Evolutionary conservation across 805 yeast genomes (phyloP), one percentile per base, ranked within the genome.

Genomic region (Nakazawaea laoshanensis): DNA sequence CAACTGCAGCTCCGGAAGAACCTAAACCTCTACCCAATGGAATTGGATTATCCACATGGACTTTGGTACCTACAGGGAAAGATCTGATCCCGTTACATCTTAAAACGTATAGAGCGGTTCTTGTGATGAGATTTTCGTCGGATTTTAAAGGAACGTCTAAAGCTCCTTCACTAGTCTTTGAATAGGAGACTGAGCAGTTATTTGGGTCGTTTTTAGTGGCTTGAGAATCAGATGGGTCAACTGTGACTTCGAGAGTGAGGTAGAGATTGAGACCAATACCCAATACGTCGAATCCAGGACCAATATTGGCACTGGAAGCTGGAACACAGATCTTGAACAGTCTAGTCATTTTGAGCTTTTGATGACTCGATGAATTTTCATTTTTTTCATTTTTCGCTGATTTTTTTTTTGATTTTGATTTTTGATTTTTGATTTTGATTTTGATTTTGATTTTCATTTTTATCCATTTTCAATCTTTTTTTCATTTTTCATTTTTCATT

Each of bases 21-120:
- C 98, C 98, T 38, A 92, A 67, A 7, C 98, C 98, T 53, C 98
- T 77, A 19, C 98, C 97, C 43, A 92, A 64, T 3, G 98, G 98
- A 41, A 92, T 88, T 21, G 96, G 96, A 57, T 92, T 92, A 41
- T 61, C 65, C 36, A 92, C 92, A 40, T 74, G 82, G 23, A 92
- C 67, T 31, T 61, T 70, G 5, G 97, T 88, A 25, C 95, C 95
- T 9, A 61, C 53, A 29, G 97, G 97, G 62, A 92, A 92, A 23
- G 68, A 54, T 35, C 76, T 61, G 29, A 86, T 62, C 10, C 75
- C 78, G 58, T 85, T 83, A 51, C 95, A 83, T 47, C 95, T 76
- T 50, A 92, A 61, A 16, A 92, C 89, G 52, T 88, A 92, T 29
- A 92, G 65, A 0, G 98, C 97, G 2, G 96, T 84, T 47, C 89